Conservation (phyloP, 805 yeast genomes). For the Candida broadrunensis region DNA sequence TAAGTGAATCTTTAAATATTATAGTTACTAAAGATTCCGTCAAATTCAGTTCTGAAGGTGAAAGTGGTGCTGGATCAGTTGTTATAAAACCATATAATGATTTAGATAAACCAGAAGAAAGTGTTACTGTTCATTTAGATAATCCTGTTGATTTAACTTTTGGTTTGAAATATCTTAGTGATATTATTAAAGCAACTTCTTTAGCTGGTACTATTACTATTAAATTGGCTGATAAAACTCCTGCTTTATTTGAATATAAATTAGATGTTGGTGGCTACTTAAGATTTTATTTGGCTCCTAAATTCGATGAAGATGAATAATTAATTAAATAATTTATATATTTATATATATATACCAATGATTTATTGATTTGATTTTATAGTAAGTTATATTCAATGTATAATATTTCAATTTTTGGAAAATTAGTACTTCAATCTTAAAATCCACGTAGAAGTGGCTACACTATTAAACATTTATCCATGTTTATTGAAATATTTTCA, state of each 20-base stretch:
- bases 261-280: conserved; percentile 83
- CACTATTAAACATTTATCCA: no score
- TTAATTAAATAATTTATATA: not conserved
- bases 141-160: conserved; percentile 87
- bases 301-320: conserved; percentile 88
- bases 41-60: conserved; percentile 87
- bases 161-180: conserved; percentile 86
- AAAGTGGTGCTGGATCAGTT: conserved; percentile 83
- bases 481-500: no score
- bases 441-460: no score
- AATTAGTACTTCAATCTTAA: no score
- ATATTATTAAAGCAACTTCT: conserved; percentile 87
- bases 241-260: conserved; percentile 91
- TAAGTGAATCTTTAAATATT: conserved; percentile 85
- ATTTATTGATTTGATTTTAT: no score
- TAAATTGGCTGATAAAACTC: conserved; percentile 85
- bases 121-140: conserved; percentile 72
- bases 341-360: no score
- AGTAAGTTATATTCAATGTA: no score
- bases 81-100: conserved; percentile 81
- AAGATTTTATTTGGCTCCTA: conserved; percentile 96
- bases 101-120: conserved; percentile 74
- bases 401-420: no score
- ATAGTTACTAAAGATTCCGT: conserved; percentile 89
- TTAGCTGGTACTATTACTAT: conserved; percentile 75